Conservation (phyloP, 1,284 basidiomycete genomes). For the Boletus sp. region DNA sequence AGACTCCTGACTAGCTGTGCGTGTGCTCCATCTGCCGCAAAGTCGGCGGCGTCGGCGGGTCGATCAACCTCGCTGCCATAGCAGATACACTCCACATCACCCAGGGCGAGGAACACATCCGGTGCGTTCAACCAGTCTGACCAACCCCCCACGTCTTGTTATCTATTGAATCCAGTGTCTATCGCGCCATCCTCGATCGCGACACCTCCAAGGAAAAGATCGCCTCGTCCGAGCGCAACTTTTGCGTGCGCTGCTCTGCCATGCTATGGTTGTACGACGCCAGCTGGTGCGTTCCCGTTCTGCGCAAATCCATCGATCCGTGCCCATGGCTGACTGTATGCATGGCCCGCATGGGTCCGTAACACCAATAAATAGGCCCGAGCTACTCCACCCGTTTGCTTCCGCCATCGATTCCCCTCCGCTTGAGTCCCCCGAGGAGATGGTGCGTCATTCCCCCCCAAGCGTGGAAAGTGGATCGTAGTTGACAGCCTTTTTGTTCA, state of each 20-base stretch:
- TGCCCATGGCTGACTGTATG: background rate
- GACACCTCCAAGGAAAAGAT: constrained; percentile 45
- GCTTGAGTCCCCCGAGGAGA: constrained; percentile 42
- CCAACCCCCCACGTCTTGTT: background rate
- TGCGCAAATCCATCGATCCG: background rate
- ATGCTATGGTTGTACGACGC: constrained; percentile 61
- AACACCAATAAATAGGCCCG: constrained; percentile 45
- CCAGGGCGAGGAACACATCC: constrained; percentile 49
- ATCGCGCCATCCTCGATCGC: constrained; percentile 52
- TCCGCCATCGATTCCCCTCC: constrained; percentile 54
- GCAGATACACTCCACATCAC: constrained; percentile 44
- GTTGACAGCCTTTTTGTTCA: background rate
- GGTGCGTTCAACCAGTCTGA: constrained; percentile 31
- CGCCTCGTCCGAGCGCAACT: constrained; percentile 51
- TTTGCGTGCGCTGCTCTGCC: constrained; percentile 53
- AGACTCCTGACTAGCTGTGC: constrained; percentile 41
- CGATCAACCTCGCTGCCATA: constrained; percentile 54
- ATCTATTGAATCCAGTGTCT: constrained; percentile 37
- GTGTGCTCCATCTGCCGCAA: constrained; percentile 63
- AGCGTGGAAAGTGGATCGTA: background rate
- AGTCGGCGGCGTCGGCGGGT: constrained; percentile 55
- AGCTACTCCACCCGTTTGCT: constrained; percentile 58
- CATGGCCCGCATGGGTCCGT: background rate
- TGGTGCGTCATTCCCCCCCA: constrained; percentile 34
- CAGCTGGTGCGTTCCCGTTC: constrained; percentile 36